Evolutionary conservation across 805 yeast genomes (phyloP).

Genomic region (Saccharomycopsis sp.): DNA sequence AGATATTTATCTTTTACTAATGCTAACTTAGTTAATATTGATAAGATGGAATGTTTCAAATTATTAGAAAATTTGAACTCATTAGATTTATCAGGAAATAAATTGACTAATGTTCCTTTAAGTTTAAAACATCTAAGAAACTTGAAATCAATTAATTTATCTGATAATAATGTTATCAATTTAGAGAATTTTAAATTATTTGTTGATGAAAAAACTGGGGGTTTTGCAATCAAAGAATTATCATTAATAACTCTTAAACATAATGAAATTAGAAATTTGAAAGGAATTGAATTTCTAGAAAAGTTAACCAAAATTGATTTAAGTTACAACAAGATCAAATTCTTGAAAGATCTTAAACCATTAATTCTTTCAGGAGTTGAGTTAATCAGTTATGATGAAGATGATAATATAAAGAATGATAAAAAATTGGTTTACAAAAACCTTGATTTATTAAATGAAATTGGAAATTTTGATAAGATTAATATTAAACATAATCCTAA

Average conservation of each 20-base stretch:
- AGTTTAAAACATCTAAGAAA: slow-evolving; percentile 39
- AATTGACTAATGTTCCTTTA: slow-evolving; percentile 39
- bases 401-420: neutral
- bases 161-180: slow-evolving; percentile 31
- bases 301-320: slow-evolving; percentile 42
- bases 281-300: slow-evolving; percentile 34
- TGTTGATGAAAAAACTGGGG: neutral
- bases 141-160: slow-evolving; percentile 42
- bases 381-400: neutral
- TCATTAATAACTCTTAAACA: slow-evolving; percentile 41
- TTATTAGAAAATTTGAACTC: slow-evolving; percentile 27
- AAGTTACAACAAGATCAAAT: slow-evolving; percentile 34
- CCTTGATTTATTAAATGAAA: slow-evolving; percentile 29
- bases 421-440: slow-evolving; percentile 19
- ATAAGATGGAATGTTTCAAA: slow-evolving; percentile 24
- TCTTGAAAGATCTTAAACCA: slow-evolving; percentile 32
- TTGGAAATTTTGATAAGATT: slow-evolving; percentile 32
- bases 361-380: slow-evolving; percentile 23
- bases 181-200: slow-evolving; percentile 27
- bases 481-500: slow-evolving; percentile 20
- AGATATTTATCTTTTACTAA: slow-evolving; percentile 33
- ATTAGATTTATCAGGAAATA: slow-evolving; percentile 47
- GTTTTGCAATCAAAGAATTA: slow-evolving; percentile 23
- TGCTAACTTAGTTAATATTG: slow-evolving; percentile 27
- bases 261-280: slow-evolving; percentile 32